These are phyloP conservation scores for Nannochloropsis gaditana DNA, from an alignment of 108 stramenopile genomes.

Conservation along the genomic window DNA sequence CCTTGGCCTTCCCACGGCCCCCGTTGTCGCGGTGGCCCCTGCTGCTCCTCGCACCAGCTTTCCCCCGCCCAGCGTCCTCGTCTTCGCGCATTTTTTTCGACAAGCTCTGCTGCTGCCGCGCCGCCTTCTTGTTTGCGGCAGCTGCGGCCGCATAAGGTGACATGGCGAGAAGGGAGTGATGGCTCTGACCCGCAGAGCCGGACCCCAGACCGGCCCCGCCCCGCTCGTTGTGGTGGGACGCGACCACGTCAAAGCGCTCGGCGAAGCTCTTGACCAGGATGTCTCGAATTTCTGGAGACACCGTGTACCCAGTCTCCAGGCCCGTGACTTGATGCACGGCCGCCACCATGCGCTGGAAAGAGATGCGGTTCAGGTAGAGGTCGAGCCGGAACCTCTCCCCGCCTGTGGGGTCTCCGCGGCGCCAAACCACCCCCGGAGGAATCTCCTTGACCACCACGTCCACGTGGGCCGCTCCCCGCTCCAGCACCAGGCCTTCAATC, in stretches of 20 bases:
- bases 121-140: not conserved
- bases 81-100: not conserved
- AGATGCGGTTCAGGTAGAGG: slow-evolving; percentile 1
- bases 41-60: not conserved
- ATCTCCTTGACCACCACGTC: not conserved
- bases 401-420: not conserved
- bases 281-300: not conserved
- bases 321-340: not conserved
- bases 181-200: not conserved
- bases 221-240: not conserved
- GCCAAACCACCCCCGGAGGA: slow-evolving; percentile 4
- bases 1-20: not conserved
- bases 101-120: not conserved
- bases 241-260: not conserved
- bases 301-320: not conserved
- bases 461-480: not conserved
- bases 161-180: slow-evolving; percentile 17
- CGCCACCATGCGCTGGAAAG: slow-evolving; percentile 3
- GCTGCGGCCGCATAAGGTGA: not conserved
- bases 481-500: not conserved
- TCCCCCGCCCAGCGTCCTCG: not conserved
- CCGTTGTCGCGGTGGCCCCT: not conserved
- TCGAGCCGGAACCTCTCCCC: slow-evolving; percentile 19
- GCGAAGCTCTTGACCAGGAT: not conserved
- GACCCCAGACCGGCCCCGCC: not conserved